Evolutionary conservation across 1,139 yeast species (phyloP).

Genomic region (Kodamaea plutei): DNA sequence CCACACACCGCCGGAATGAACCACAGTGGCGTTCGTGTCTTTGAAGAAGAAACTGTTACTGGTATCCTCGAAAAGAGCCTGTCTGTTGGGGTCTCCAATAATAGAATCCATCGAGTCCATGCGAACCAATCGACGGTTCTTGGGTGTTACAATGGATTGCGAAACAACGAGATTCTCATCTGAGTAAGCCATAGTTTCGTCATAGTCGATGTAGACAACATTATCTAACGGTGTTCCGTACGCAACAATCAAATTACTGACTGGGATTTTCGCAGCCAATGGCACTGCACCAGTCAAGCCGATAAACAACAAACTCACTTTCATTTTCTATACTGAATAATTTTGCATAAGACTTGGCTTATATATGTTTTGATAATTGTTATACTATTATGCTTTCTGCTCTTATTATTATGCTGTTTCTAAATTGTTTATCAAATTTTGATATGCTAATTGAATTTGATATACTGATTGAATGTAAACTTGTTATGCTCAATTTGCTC

Average conservation of each 20-base stretch:
- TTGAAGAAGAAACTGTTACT: conserved; percentile 4
- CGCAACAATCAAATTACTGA: not conserved
- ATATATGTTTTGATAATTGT: no score
- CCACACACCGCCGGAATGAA: conserved; percentile 5
- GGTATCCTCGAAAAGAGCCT: conserved; percentile 3
- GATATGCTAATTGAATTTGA: no score
- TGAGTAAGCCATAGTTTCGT: conserved; percentile 1
- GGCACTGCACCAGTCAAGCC: not conserved
- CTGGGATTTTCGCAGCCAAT: conserved; percentile 2
- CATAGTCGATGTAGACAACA: conserved; percentile 1
- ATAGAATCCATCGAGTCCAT: conserved; percentile 7
- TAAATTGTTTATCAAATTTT: no score
- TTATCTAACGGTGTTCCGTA: not conserved
- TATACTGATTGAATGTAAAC: no score
- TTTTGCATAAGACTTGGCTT: no score
- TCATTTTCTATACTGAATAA: no score
- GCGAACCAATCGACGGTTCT: conserved; percentile 1
- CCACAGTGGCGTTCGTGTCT: conserved; percentile 2
- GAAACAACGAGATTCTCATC: not conserved
- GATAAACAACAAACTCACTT: no score
- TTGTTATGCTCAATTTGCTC: no score
- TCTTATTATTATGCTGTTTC: no score
- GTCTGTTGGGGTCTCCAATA: conserved; percentile 1
- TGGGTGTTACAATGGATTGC: conserved; percentile 1
- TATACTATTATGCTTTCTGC: no score